These are phyloP conservation scores for Sclerotinia nivalis DNA, from an alignment of 2,329 filamentous ascomycete genomes.

Conservation along the genomic window DNA sequence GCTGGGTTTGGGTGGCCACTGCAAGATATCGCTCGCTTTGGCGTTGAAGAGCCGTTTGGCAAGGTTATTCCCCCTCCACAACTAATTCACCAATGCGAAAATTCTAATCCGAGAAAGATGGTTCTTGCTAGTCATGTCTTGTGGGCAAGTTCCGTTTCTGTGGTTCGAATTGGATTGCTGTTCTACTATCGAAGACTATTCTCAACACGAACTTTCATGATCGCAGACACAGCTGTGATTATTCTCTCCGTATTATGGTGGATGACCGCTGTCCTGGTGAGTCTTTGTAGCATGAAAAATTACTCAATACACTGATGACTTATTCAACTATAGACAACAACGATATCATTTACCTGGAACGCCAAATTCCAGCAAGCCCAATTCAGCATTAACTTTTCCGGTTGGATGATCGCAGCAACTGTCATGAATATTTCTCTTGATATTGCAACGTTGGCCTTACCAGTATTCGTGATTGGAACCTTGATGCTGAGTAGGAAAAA, in stretches of 20 bases:
- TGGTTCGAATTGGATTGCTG: neutral
- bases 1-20: slow-evolving; percentile 7
- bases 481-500: neutral
- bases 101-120: neutral
- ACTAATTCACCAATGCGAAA: too few species aligned
- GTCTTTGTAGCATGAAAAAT: too few species aligned
- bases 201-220: too few species aligned
- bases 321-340: too few species aligned
- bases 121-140: slow-evolving; percentile 8
- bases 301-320: too few species aligned
- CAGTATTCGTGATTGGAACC: neutral
- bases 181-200: neutral
- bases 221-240: too few species aligned
- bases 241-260: too few species aligned
- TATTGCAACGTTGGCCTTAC: neutral
- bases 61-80: too few species aligned
- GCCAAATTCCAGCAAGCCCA: neutral
- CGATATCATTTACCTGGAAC: too few species aligned
- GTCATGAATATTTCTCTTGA: neutral
- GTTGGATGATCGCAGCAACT: neutral
- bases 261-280: too few species aligned
- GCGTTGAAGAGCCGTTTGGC: slow-evolving; percentile 1
- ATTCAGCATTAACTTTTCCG: slow-evolving; percentile 8
- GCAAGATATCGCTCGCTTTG: neutral
- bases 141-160: slow-evolving; percentile 5